Base-by-base conservation (phyloP, 768 basidiomycete species). In the Porphyrellus cyaneotinctus region DNA sequence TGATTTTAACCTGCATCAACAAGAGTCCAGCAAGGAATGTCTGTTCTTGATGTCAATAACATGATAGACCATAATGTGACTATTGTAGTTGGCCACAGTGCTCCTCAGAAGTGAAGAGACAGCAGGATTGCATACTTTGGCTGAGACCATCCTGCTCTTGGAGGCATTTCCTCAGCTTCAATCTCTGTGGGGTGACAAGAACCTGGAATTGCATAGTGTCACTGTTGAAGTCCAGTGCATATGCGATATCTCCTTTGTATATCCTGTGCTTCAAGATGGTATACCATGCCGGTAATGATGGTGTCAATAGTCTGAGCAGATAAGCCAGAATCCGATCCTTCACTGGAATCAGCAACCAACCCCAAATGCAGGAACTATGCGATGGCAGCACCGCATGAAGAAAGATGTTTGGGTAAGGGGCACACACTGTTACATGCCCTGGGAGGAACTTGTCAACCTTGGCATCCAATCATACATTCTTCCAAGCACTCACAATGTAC, bases 291-390 rank as follows among this genome's bases (percentile, higher is more conserved):
- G 43, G 43, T 3, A 51, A 0, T 1, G 15, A 18, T 2, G 20
- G 15, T 4, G n/a, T 1, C 3, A 8, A 0, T 14, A 1, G 4
- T 36, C 13, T 11, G 1, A 30, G 13, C 1, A n/a, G 12, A n/a
- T 11, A 2, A 0, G 8, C 0, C 12, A 4, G 6, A 1, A 31
- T 23, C 1, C 1, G 20, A 17, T 51, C 50, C 6, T 51, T 20
- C 2, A 45, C 11, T 3, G 35, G 43, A 1, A 51, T 17, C 8
- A 44, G 17, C 0, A 32, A 44, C 43, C 50, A 51, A 17, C 43
- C 15, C 1, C 4, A 6, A 5, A 51, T 17, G 26, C 43, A 51
- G 1, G 24, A 44, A 12, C 6, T 2, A 7, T 33, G 32, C 2
- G n/a, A 38, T 8, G 8, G 6, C 1, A 13, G 41, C 2, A 50